A percentile compares a stretch with the other conserved stretches of the same genome.
These are phyloP conservation scores for Candida patagonica DNA, from an alignment of 805 yeast genomes.

Conservation along the genomic window DNA sequence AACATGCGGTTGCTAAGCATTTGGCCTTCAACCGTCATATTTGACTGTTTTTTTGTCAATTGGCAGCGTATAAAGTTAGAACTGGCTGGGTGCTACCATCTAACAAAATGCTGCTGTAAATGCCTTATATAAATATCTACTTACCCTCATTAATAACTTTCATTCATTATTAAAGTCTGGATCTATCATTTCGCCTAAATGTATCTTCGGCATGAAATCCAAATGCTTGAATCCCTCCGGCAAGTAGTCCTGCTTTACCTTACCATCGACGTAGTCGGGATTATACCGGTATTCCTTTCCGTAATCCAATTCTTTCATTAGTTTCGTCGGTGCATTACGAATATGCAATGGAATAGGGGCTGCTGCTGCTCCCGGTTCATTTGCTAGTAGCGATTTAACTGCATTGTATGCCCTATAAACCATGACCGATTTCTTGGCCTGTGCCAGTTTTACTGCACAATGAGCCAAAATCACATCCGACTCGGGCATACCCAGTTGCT, in stretches of 20 bases:
- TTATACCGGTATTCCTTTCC: constrained; percentile 81
- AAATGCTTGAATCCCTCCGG: constrained; percentile 49
- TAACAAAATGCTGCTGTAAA: too few species aligned
- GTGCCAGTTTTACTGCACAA: constrained; percentile 82
- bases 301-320: constrained; percentile 86
- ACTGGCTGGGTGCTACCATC: too few species aligned
- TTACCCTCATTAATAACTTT: too few species aligned
- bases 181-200: constrained; percentile 22
- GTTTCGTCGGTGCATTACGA: constrained; percentile 86
- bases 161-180: constrained; percentile 7
- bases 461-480: constrained; percentile 84
- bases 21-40: too few species aligned
- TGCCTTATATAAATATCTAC: too few species aligned
- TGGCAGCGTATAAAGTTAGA: too few species aligned
- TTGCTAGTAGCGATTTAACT: constrained; percentile 49
- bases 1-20: too few species aligned
- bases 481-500: constrained; percentile 91
- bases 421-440: constrained; percentile 78
- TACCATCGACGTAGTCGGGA: constrained; percentile 68
- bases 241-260: constrained; percentile 56
- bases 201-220: constrained; percentile 41
- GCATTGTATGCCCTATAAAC: constrained; percentile 72
- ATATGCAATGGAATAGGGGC: constrained; percentile 61
- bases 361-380: constrained; percentile 49
- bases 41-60: too few species aligned